Evolutionary conservation across 495 filamentous ascomycete genomes (phyloP).

Genomic region (Penicillium dipodomyicola): DNA sequence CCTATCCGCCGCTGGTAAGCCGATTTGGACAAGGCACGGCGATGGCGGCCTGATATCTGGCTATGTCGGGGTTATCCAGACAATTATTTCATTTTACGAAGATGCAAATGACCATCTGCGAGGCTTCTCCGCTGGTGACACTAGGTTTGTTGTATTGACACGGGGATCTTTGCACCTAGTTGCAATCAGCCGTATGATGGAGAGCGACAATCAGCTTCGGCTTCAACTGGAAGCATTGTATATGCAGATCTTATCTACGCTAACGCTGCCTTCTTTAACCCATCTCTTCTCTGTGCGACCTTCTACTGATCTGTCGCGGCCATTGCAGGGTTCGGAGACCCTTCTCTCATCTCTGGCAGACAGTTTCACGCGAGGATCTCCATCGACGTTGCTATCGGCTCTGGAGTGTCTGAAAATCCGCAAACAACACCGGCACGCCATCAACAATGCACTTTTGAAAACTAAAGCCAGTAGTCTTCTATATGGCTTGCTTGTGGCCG

Average conservation of each 20-base stretch:
- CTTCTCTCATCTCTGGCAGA: constrained; percentile 90
- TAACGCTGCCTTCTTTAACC: constrained; percentile 86
- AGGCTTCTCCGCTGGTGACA: constrained; percentile 78
- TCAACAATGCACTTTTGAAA: constrained; percentile 84
- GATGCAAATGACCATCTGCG: constrained; percentile 69
- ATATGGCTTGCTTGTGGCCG: constrained; percentile 92
- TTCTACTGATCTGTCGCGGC: constrained; percentile 85
- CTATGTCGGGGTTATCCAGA: constrained; percentile 95
- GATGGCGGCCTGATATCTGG: constrained; percentile 83
- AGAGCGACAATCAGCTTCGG: constrained; percentile 82
- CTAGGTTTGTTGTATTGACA: constrained; percentile 78
- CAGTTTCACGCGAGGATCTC: constrained; percentile 89
- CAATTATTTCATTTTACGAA: constrained; percentile 96
- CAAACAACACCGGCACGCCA: constrained; percentile 78
- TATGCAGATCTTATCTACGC: constrained; percentile 94
- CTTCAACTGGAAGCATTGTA: constrained; percentile 91
- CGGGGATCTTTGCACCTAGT: constrained; percentile 89
- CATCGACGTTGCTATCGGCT: constrained; percentile 81
- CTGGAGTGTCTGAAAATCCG: constrained; percentile 87
- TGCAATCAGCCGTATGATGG: constrained; percentile 85
- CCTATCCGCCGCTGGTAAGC: constrained; percentile 94
- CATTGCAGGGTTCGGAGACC: constrained; percentile 89
- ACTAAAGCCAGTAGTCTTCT: constrained; percentile 70
- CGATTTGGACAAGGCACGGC: constrained; percentile 93
- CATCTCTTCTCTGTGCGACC: constrained; percentile 87